A percentile compares a stretch with the other conserved stretches of the same genome.
These are phyloP conservation scores for Fusarium haematococcum DNA, from an alignment of 2,329 filamentous ascomycete species.

Conservation along the genomic window DNA sequence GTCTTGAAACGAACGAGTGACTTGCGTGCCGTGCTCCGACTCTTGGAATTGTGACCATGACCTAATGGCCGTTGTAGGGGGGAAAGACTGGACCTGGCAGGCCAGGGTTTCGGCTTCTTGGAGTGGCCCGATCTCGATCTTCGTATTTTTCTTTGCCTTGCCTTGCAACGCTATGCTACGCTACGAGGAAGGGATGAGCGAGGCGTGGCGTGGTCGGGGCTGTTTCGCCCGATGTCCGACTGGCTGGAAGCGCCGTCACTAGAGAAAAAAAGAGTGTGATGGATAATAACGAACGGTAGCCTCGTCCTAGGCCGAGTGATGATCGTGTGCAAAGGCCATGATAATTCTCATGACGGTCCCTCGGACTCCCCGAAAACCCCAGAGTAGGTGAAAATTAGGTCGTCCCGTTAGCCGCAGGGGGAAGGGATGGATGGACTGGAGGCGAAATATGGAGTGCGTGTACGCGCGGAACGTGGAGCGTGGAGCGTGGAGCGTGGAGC, in stretches of 20 bases:
- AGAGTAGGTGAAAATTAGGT: constrained; percentile 6
- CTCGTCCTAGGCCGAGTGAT: not conserved
- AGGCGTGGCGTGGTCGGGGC: constrained; percentile 26
- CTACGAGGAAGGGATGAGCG: constrained; percentile 7
- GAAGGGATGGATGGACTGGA: not conserved
- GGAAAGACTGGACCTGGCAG: constrained; percentile 7
- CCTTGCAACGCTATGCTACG: constrained; percentile 18
- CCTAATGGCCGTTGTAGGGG: constrained; percentile 25
- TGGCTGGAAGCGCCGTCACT: constrained; percentile 16
- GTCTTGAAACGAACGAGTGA: constrained; percentile 38
- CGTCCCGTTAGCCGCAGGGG: not conserved
- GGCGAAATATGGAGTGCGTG: constrained; percentile 25
- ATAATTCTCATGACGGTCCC: not conserved
- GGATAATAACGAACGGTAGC: not conserved
- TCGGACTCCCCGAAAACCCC: constrained; percentile 7
- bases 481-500: constrained; percentile 27
- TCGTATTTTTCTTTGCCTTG: constrained; percentile 7
- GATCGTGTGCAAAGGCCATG: not conserved
- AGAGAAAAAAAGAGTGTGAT: not conserved
- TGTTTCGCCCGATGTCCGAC: constrained; percentile 21
- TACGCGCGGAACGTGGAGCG: constrained; percentile 27
- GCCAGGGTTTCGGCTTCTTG: not conserved
- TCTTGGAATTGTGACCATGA: constrained; percentile 16
- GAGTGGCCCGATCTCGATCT: constrained; percentile 26
- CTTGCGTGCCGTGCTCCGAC: constrained; percentile 10